Conservation (phyloP, 495 filamentous ascomycete genomes). For the Xylaria telfairii region DNA sequence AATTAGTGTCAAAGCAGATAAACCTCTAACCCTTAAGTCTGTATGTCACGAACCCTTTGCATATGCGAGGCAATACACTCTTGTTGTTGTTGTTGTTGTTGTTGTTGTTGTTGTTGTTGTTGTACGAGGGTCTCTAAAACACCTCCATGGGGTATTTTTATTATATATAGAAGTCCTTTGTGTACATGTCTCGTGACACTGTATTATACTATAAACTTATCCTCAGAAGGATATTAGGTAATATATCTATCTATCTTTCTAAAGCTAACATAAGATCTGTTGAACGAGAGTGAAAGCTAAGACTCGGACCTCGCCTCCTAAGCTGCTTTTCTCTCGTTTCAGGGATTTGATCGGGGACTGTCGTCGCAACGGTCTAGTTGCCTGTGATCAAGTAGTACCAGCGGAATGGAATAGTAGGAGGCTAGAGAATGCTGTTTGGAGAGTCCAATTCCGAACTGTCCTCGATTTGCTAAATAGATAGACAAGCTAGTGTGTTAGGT, state of each 20-base stretch:
- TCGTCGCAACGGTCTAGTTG: background rate
- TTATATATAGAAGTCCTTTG: too few relatives aligned
- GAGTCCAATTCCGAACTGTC: too few relatives aligned
- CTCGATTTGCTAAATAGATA: too few relatives aligned
- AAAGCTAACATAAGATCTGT: background rate
- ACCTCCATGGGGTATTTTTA: too few relatives aligned
- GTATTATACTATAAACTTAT: background rate
- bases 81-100: too few relatives aligned
- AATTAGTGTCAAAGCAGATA: background rate
- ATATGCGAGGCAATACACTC: too few relatives aligned
- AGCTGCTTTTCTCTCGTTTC: slow-evolving; percentile 1
- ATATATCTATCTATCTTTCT: background rate
- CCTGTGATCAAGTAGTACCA: background rate
- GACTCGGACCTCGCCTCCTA: background rate
- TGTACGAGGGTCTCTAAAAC: too few relatives aligned
- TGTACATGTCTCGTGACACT: too few relatives aligned
- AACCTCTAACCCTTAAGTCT: background rate
- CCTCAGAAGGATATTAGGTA: background rate
- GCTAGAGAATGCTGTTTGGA: too few relatives aligned
- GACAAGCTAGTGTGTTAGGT: background rate
- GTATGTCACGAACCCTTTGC: too few relatives aligned
- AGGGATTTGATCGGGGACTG: background rate
- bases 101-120: too few relatives aligned
- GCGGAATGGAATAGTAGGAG: background rate
- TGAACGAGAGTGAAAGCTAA: background rate